Conservation (phyloP, 768 basidiomycete genomes). For the Pisolithus microcarpus region DNA sequence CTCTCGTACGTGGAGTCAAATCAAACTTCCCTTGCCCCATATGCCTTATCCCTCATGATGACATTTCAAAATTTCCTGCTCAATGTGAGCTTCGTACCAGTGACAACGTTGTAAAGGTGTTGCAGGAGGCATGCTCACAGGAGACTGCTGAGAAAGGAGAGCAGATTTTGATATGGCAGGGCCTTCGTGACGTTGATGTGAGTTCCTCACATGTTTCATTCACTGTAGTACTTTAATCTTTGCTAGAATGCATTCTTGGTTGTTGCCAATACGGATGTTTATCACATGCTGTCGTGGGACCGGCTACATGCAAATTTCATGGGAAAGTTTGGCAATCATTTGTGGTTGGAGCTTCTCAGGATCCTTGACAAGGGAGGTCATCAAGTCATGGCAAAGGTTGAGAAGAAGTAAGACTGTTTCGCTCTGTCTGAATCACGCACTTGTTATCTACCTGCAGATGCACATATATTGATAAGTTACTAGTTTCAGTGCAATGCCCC, state of each 20-base stretch:
- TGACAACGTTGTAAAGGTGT: no score
- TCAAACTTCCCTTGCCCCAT: no score
- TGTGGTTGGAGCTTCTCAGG: slow-evolving; percentile 1
- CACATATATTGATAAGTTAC: background rate
- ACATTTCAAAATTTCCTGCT: no score
- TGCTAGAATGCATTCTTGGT: background rate
- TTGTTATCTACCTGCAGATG: background rate
- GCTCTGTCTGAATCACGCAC: no score
- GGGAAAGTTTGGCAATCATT: slow-evolving; percentile 8
- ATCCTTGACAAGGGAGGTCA: background rate
- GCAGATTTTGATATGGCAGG: no score
- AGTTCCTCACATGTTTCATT: background rate
- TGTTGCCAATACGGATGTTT: background rate
- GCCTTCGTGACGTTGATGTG: no score
- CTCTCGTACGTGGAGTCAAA: no score
- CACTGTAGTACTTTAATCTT: background rate
- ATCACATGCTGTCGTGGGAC: slow-evolving; percentile 9
- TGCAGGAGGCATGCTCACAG: no score
- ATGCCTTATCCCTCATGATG: no score
- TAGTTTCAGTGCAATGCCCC: slow-evolving; percentile 1
- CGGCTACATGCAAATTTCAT: slow-evolving; percentile 5
- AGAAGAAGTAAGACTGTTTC: background rate
- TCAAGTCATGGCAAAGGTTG: background rate
- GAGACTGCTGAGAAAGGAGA: no score
- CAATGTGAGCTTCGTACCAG: no score